Percentiles rank a stretch among this genome's conserved stretches.
These are phyloP conservation scores for Populus tomentosa DNA, from an alignment of 441 rosid genomes.

Conservation along the genomic window DNA sequence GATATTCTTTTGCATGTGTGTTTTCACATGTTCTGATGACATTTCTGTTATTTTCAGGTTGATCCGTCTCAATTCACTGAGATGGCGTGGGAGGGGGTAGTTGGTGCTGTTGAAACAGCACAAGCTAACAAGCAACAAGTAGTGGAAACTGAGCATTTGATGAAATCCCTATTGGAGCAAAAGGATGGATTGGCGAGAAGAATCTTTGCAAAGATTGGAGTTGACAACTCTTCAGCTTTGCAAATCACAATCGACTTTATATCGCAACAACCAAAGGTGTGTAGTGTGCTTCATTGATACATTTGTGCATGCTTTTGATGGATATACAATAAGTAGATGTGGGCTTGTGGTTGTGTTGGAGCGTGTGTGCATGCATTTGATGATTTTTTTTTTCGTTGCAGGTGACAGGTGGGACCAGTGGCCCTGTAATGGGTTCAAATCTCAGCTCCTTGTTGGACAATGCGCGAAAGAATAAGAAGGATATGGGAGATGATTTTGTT, in stretches of 20 bases:
- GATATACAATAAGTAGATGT: too few relatives aligned
- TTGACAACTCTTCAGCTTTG: constrained; percentile 61
- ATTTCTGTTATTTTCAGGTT: constrained; percentile 25
- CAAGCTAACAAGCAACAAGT: constrained; percentile 57
- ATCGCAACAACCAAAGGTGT: constrained; percentile 73
- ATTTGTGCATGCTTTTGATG: neutral
- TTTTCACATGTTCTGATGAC: neutral
- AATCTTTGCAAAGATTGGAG: constrained; percentile 69
- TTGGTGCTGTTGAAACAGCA: constrained; percentile 75
- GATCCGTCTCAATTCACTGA: constrained; percentile 76
- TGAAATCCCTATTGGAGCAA: constrained; percentile 93
- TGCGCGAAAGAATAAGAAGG: constrained; percentile 61
- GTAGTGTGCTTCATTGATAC: neutral
- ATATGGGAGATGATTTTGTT: constrained; percentile 73
- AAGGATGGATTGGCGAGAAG: constrained; percentile 86
- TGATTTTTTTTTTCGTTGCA: constrained; percentile 12
- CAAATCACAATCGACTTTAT: constrained; percentile 66
- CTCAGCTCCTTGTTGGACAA: constrained; percentile 49
- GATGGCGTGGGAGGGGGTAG: constrained; percentile 87
- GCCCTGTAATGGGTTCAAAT: constrained; percentile 58
- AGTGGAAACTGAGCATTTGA: constrained; percentile 80
- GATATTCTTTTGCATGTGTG: neutral
- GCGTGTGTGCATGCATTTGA: neutral
- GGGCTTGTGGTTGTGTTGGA: neutral
- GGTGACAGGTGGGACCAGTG: constrained; percentile 69